A percentile compares a stretch with the other conserved stretches of the same genome.
These are phyloP conservation scores for Leishmania gerbilli DNA, from an alignment of 208 protist genomes.

Conservation along the genomic window DNA sequence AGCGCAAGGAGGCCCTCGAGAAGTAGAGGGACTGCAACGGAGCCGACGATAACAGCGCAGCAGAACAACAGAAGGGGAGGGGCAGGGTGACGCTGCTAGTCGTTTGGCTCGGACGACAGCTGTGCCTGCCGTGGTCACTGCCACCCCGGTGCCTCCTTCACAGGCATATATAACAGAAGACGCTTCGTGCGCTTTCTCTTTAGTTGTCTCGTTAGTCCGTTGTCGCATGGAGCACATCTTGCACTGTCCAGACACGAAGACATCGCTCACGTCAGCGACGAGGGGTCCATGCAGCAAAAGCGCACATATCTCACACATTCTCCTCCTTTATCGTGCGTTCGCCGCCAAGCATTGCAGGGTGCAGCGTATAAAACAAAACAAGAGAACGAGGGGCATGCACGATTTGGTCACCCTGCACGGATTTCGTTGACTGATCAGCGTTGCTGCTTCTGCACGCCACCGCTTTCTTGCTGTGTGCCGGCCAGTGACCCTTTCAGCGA, in stretches of 20 bases:
- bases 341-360: not conserved
- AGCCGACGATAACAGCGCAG: not conserved
- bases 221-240: not conserved
- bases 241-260: not conserved
- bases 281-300: not conserved
- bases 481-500: not conserved
- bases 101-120: not conserved
- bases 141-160: not conserved
- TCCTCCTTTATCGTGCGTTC: not conserved
- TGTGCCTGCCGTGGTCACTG: not conserved
- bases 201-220: not conserved
- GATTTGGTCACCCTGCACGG: not conserved
- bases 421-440: not conserved
- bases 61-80: not conserved
- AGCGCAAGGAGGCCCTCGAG: conserved; percentile 41
- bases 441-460: not conserved
- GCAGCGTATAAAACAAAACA: too few relatives aligned
- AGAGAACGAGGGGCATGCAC: not conserved
- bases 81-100: not conserved
- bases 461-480: not conserved
- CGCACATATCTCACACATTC: not conserved
- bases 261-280: not conserved
- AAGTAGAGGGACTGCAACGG: conserved; percentile 23
- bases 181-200: not conserved
- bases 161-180: not conserved